Evolutionary conservation across 2,329 filamentous ascomycete species (phyloP), one percentile per base, ranked within the genome.

Genomic region (Trichoderma koningiopsis): DNA sequence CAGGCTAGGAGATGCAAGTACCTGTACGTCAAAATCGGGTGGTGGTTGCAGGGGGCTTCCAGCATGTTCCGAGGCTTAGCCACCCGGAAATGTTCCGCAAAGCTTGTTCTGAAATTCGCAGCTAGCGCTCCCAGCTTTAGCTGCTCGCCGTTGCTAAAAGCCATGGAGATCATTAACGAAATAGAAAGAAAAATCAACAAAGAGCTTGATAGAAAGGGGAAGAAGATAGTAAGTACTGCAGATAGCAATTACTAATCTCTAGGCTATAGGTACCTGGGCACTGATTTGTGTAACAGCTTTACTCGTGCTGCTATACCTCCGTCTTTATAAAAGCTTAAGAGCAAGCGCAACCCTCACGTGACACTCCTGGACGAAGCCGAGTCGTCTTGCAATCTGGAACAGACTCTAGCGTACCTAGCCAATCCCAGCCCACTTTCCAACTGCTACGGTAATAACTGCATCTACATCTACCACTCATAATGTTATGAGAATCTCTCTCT

Each of bases 41-140:
- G 29, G 22, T 64, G 31, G 27, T n/a, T 47, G 58, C 22, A 49
- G 43, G 27, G 37, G 40, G 35, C 27, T 52, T 52, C 35, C 19
- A 53, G 53, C 62, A 43, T 33, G 33, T 65, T 47, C 62, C 62
- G 62, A 65, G 62, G 62, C 62, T 65, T 65, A 65, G 62, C 62
- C 62, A 65, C 19, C 40, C 24, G 24, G 60, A 53, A 49, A 61
- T 61, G 29, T 56, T 56, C 55, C 33, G 55, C 16, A 31, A 43
- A 60, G 37, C 40, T 60, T 43, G 40, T 43, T 43, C 40, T 43
- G 7, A 43, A n/a, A n/a, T 33, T 33, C 33, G 33, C 33, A 33
- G 33, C 10, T 11, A 33, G 33, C 13, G 33, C 33, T 35, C 4
- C 13, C 3, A 35, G 5, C 11, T 35, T 11, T 7, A 43, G 40